phyloP scores from a whole-genome alignment of 306 rosid genomes.

The Quercus glauca region DNA sequence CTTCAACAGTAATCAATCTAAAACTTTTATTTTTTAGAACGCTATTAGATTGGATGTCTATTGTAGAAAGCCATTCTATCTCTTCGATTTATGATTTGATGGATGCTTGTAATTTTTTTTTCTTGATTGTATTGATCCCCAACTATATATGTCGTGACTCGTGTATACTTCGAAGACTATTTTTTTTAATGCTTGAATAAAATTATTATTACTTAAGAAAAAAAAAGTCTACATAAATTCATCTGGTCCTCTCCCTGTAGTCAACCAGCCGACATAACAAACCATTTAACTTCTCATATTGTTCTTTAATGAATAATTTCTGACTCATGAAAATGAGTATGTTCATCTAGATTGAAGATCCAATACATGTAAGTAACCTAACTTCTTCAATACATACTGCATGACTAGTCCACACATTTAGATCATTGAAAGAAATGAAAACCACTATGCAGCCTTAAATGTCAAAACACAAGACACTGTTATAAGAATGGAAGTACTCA shows the following conservation, averaged over 20 bases:
- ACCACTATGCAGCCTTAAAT: not conserved
- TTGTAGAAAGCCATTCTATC: too few relatives aligned
- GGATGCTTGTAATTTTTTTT: too few relatives aligned
- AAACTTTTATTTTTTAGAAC: too few relatives aligned
- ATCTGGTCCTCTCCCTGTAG: not conserved
- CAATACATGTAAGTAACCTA: not conserved
- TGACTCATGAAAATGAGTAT: not conserved
- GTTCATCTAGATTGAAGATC: not conserved
- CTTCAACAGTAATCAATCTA: constrained; percentile 15
- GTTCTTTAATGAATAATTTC: not conserved
- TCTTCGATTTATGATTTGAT: too few relatives aligned
- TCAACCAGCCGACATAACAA: not conserved
- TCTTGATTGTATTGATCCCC: too few relatives aligned
- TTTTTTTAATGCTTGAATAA: too few relatives aligned
- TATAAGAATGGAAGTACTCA: constrained; percentile 28
- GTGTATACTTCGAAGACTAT: too few relatives aligned
- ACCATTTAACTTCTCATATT: not conserved
- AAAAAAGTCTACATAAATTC: not conserved
- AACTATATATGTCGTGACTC: too few relatives aligned
- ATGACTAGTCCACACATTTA: not conserved
- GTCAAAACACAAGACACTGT: constrained; percentile 2
- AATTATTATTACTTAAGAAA: too few relatives aligned
- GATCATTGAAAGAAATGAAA: constrained; percentile 6
- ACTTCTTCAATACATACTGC: constrained; percentile 1
- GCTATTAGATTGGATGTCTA: too few relatives aligned